Evolutionary conservation across 768 basidiomycete genomes (phyloP).

Genomic region (Leccinum barrowsii): DNA sequence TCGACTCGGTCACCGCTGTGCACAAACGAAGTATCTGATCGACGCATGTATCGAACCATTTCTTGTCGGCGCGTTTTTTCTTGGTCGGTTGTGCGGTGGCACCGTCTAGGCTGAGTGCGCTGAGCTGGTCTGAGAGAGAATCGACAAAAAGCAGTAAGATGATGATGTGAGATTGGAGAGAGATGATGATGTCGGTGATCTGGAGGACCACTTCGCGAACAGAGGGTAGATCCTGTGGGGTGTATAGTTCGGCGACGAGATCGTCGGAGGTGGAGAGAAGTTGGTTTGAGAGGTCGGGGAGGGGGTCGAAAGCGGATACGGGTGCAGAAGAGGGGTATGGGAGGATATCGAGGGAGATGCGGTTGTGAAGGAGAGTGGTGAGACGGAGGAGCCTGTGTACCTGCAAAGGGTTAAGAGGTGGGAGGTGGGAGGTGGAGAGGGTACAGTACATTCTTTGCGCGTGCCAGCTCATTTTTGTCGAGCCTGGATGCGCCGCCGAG

Average conservation of each 20-base stretch:
- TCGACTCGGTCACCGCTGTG: constrained; percentile 26
- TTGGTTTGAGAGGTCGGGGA: constrained; percentile 47
- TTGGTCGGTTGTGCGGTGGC: constrained; percentile 5
- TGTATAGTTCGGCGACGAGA: constrained; percentile 60
- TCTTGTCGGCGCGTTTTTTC: constrained; percentile 37
- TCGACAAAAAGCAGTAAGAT: constrained; percentile 23
- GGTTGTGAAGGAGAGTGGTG: constrained; percentile 59
- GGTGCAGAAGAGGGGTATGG: constrained; percentile 27
- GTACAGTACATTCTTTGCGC: constrained; percentile 52
- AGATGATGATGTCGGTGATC: constrained; percentile 36
- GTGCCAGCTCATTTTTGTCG: constrained; percentile 47
- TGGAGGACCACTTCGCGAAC: constrained; percentile 39
- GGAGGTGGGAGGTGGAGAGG: neutral
- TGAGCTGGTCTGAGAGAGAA: constrained; percentile 25
- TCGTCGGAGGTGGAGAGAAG: constrained; percentile 62
- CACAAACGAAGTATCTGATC: constrained; percentile 52
- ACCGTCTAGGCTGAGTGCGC: constrained; percentile 19
- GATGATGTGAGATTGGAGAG: constrained; percentile 32
- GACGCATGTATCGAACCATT: constrained; percentile 68
- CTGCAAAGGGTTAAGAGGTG: constrained; percentile 32
- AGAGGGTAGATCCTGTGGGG: constrained; percentile 51
- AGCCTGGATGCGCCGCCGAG: constrained; percentile 46
- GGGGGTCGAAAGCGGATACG: constrained; percentile 42
- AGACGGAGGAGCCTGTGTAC: constrained; percentile 59
- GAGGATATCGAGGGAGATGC: constrained; percentile 51